These are phyloP conservation scores for Rhodosporidiobolus odoratus DNA, from an alignment of 768 basidiomycete genomes.

Conservation along the genomic window DNA sequence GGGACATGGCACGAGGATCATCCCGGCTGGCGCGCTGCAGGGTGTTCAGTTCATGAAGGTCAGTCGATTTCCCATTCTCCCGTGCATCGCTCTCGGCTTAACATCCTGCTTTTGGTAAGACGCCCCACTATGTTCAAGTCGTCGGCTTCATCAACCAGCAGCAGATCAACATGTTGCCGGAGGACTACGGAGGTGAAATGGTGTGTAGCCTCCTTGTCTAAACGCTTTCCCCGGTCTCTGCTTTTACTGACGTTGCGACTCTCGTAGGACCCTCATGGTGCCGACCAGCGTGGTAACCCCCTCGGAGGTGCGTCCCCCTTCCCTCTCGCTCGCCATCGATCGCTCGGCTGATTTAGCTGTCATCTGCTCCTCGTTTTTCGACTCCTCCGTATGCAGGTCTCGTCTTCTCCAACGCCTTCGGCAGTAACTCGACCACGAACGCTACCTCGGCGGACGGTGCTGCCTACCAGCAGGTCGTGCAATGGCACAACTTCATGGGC, in stretches of 20 bases:
- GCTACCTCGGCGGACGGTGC: constrained; percentile 44
- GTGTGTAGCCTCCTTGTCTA: constrained; percentile 65
- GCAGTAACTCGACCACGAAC: constrained; percentile 50
- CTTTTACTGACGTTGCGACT: background rate
- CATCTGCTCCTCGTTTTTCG: constrained; percentile 7
- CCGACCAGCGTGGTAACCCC: constrained; percentile 66
- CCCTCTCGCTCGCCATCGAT: background rate
- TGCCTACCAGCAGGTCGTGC: constrained; percentile 54
- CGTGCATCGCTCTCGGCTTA: no score
- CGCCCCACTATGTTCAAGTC: constrained; percentile 51
- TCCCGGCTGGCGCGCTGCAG: constrained; percentile 60
- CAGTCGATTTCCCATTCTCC: background rate
- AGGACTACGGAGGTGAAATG: constrained; percentile 65
- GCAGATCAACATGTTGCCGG: constrained; percentile 53
- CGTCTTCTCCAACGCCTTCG: constrained; percentile 60
- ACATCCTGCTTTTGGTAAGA: constrained; percentile 37
- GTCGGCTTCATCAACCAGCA: constrained; percentile 63
- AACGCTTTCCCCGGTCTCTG: constrained; percentile 45
- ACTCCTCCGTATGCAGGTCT: constrained; percentile 66
- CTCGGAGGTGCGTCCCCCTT: constrained; percentile 31
- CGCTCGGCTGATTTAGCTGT: no score
- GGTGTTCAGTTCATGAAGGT: constrained; percentile 59
- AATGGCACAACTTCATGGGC: constrained; percentile 59
- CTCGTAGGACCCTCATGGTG: constrained; percentile 60
- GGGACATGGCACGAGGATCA: constrained; percentile 65